Evolutionary conservation across 192 early-diverging fungal species (phyloP), one percentile per base, ranked within the genome.

Genomic region (Coemansia sp.): DNA sequence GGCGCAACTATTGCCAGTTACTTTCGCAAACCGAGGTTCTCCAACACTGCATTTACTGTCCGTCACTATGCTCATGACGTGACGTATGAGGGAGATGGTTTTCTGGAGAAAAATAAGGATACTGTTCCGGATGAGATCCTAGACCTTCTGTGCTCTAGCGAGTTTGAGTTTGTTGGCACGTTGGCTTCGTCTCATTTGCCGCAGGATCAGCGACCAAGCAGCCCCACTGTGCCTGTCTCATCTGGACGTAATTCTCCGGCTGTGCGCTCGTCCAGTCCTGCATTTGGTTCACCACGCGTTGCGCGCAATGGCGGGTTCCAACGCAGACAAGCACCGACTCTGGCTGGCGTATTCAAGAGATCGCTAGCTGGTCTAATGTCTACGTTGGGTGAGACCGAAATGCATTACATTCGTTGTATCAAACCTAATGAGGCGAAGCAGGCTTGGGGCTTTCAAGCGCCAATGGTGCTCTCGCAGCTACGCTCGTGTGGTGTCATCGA

Each of bases 91-190:
- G 90, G 89, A 62, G 94, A 97, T 24, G 92, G 92, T 10, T 98
- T 98, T 63, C 81, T 98, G 64, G 97, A 99, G 68, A 99, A 99
- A 83, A 99, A 99, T 82, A 92, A 90, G 76, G 97, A 99, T 82
- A 96, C 96, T 12, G 92, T 99, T 6, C 89, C 92, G 2, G 96
- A 95, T 47, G 95, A 99, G 73, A 52, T 82, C 5, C 48, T 77
- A n/a, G 80, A 74, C 10, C 61, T 82, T 8, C 57, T 82, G 44
- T 73, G 73, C 64, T 48, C 68, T 21, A 82, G 74, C 67, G 57
- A 62, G 10, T 77, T 77, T 53, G 68, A 49, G 41, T 74, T 82
- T 66, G 64, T 76, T 16, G 49, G 65, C 31, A 62, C 54, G 41
- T 56, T 75, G 41, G 74, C 66, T 0, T 31, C 32, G 19, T 49